Conservation (phyloP, 805 yeast species). For the Wickerhamiella kurtzmanii region DNA sequence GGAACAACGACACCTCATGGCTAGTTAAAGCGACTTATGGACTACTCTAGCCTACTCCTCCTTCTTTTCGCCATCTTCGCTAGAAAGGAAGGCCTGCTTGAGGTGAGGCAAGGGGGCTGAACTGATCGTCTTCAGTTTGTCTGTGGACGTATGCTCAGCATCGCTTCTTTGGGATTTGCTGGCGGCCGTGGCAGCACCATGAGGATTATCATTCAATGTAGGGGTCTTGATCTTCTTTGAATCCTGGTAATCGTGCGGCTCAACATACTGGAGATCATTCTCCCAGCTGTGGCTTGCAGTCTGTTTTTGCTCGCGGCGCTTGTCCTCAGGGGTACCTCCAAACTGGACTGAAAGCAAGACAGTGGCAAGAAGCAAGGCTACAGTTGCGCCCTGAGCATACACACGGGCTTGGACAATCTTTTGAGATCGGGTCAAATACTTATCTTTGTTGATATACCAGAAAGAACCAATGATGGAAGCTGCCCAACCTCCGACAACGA, state of each 20-base stretch:
- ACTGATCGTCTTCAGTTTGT: too few species aligned
- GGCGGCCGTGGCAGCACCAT: neutral
- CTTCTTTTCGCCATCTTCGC: neutral
- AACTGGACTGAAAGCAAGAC: slow-evolving; percentile 1
- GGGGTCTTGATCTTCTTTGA: neutral
- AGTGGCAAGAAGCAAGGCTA: slow-evolving; percentile 46
- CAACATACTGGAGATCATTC: slow-evolving; percentile 16
- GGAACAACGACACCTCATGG: too few species aligned
- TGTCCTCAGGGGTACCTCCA: neutral
- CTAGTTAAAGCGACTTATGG: too few species aligned
- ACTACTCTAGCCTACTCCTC: too few species aligned
- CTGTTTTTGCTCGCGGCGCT: neutral
- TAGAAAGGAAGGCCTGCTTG: neutral
- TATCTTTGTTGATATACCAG: slow-evolving; percentile 56
- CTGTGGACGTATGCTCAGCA: too few species aligned
- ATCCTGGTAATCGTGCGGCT: neutral
- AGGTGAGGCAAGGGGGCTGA: neutral
- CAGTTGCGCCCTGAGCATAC: slow-evolving; percentile 75
- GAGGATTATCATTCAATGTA: neutral
- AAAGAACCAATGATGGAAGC: slow-evolving; percentile 68
- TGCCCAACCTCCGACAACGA: slow-evolving; percentile 65
- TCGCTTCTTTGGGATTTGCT: neutral
- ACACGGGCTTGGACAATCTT: slow-evolving; percentile 78
- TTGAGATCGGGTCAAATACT: slow-evolving; percentile 57
- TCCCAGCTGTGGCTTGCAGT: slow-evolving; percentile 13